Conservation (phyloP, 768 basidiomycete species). For the Termitomyces sp. region DNA sequence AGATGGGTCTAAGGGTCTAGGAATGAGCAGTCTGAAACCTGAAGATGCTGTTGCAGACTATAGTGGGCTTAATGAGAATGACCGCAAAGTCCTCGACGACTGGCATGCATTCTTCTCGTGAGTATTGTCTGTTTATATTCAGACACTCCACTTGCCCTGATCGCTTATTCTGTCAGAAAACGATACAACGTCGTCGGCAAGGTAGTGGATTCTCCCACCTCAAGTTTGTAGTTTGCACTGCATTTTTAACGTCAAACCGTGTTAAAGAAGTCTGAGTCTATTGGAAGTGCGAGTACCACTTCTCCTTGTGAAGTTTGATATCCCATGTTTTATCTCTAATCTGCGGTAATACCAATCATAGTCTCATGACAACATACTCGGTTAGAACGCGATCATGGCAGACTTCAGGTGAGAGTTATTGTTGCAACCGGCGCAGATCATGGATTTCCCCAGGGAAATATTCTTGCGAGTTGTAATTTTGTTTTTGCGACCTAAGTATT, state of each 20-base stretch:
- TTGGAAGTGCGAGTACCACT: neutral
- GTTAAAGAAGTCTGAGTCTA: neutral
- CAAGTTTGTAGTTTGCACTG: constrained; percentile 10
- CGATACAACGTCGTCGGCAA: constrained; percentile 86
- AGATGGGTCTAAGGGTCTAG: constrained; percentile 87
- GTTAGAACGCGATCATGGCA: neutral
- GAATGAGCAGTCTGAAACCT: constrained; percentile 81
- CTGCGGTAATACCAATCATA: constrained; percentile 7
- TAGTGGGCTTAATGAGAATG: constrained; percentile 65
- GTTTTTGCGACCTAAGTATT: too few species aligned
- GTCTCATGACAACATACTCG: neutral
- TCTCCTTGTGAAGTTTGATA: neutral
- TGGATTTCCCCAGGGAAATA: neutral
- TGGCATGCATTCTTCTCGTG: constrained; percentile 89
- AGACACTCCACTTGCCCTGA: neutral
- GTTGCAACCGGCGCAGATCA: neutral
- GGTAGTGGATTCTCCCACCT: constrained; percentile 47
- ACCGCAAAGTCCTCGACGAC: constrained; percentile 79
- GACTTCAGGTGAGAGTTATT: neutral
- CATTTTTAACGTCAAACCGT: neutral
- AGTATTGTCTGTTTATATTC: constrained; percentile 29
- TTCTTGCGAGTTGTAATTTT: neutral
- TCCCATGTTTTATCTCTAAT: constrained; percentile 3
- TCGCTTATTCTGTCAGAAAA: constrained; percentile 43
- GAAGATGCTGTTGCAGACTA: constrained; percentile 91